Percentiles rank a stretch among this genome's conserved stretches.
Evolutionary conservation across 2,329 filamentous ascomycete species (phyloP).

Genomic region (Coleophoma cylindrospora): DNA sequence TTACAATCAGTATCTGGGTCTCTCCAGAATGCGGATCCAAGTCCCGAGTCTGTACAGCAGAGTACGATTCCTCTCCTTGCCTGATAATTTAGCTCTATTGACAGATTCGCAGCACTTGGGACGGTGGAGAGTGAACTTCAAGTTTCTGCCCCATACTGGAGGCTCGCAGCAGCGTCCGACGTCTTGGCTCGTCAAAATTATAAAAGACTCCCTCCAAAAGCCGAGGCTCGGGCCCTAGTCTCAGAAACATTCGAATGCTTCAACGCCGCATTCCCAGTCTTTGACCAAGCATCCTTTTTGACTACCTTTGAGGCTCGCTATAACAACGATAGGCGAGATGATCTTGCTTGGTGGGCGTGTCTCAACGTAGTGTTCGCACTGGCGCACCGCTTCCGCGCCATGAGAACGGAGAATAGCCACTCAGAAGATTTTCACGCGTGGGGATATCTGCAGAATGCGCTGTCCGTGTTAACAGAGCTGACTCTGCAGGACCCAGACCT

Average conservation of each 20-base stretch:
- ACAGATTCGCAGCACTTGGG: not conserved
- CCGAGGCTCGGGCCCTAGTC: constrained; percentile 8
- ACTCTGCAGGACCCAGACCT: constrained; percentile 5
- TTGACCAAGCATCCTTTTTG: constrained; percentile 8
- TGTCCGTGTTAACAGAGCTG: constrained; percentile 7
- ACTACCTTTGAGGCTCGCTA: constrained; percentile 5
- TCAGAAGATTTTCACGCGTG: constrained; percentile 6
- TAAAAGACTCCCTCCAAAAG: constrained; percentile 3
- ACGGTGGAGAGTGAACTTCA: not conserved
- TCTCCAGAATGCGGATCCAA: no score
- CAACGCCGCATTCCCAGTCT: constrained; percentile 10
- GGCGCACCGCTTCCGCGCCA: constrained; percentile 11
- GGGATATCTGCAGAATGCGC: constrained; percentile 14
- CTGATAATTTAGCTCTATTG: not conserved
- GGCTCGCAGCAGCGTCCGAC: constrained; percentile 1
- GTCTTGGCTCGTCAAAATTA: constrained; percentile 2
- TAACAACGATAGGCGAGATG: constrained; percentile 3
- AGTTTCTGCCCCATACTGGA: constrained; percentile 1
- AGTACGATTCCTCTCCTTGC: not conserved
- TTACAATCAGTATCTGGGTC: not conserved
- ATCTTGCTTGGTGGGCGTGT: constrained; percentile 16
- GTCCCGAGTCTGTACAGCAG: not conserved
- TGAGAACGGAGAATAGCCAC: constrained; percentile 6
- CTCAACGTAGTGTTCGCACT: constrained; percentile 16
- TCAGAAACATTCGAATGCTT: constrained; percentile 8